Percentiles rank a stretch among this genome's conserved stretches.
phyloP scores from a whole-genome alignment of 2,329 filamentous ascomycete species.

The Penicillium palitans region DNA sequence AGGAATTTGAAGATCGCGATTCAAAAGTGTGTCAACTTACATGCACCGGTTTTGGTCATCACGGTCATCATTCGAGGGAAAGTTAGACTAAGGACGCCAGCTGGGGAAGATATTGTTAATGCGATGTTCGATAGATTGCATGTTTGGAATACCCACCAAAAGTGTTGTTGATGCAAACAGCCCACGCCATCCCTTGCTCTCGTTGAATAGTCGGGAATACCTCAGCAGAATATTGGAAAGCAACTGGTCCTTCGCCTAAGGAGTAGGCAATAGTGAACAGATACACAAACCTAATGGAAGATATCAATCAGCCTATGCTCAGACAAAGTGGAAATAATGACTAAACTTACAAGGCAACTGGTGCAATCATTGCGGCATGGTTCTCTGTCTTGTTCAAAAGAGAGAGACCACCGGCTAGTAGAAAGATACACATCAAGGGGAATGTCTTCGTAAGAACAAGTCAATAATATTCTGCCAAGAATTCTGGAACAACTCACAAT shows the following conservation, averaged over 20 bases:
- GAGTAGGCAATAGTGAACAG: slow-evolving; percentile 65
- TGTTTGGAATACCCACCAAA: slow-evolving; percentile 18
- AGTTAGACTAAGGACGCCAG: slow-evolving; percentile 48
- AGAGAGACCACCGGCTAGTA: slow-evolving; percentile 60
- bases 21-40: slow-evolving; percentile 41
- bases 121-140: slow-evolving; percentile 18
- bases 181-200: slow-evolving; percentile 36
- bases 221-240: slow-evolving; percentile 54
- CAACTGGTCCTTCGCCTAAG: slow-evolving; percentile 59
- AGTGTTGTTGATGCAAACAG: slow-evolving; percentile 32
- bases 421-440: slow-evolving; percentile 63
- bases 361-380: slow-evolving; percentile 36
- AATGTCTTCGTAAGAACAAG: slow-evolving; percentile 58
- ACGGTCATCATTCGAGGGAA: slow-evolving; percentile 48
- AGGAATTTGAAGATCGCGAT: neutral
- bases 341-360: slow-evolving; percentile 22
- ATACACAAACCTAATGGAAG: slow-evolving; percentile 60
- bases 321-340: too few relatives aligned
- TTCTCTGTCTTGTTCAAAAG: slow-evolving; percentile 46
- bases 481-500: slow-evolving; percentile 13
- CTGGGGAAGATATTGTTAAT: slow-evolving; percentile 26
- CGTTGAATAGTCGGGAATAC: slow-evolving; percentile 56
- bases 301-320: slow-evolving; percentile 32
- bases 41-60: slow-evolving; percentile 54
- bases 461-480: neutral